Percentiles rank a stretch among this genome's conserved stretches.
Evolutionary conservation across 208 protist species (phyloP).

Genomic region (Herpetomonas tarakana): DNA sequence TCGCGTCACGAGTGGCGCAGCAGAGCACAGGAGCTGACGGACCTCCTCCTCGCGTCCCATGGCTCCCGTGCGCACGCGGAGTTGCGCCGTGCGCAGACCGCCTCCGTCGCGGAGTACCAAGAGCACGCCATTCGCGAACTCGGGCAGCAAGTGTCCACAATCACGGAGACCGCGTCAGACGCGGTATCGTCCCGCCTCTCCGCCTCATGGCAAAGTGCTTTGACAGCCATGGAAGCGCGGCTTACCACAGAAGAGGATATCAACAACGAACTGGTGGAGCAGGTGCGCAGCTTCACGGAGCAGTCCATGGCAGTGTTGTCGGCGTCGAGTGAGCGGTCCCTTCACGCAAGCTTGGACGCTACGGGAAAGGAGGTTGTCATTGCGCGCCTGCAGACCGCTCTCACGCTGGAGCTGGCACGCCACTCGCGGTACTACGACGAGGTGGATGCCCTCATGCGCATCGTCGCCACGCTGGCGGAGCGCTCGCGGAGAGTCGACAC

Average conservation of each 20-base stretch:
- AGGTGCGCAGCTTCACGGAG: slow-evolving; percentile 34
- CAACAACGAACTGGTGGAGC: slow-evolving; percentile 33
- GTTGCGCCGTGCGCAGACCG: slow-evolving; percentile 12
- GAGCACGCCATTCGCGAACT: slow-evolving; percentile 10
- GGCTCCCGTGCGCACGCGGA: slow-evolving; percentile 2
- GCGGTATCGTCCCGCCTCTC: slow-evolving; percentile 17
- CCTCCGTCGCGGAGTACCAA: not conserved
- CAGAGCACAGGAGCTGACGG: not conserved
- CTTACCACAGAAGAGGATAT: slow-evolving; percentile 35
- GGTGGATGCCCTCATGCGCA: slow-evolving; percentile 54
- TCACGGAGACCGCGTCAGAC: slow-evolving; percentile 8
- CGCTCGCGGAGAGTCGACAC: slow-evolving; percentile 37
- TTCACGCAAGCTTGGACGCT: slow-evolving; percentile 39
- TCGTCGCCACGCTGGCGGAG: slow-evolving; percentile 58
- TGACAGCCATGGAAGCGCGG: slow-evolving; percentile 20
- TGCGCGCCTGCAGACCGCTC: slow-evolving; percentile 45
- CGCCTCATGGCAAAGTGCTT: slow-evolving; percentile 3
- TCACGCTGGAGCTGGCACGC: slow-evolving; percentile 37
- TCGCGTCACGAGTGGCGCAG: slow-evolving; percentile 15
- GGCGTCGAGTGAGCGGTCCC: slow-evolving; percentile 21
- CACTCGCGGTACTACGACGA: slow-evolving; percentile 43
- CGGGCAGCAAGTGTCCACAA: slow-evolving; percentile 4
- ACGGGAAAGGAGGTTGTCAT: slow-evolving; percentile 37
- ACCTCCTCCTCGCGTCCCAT: not conserved
- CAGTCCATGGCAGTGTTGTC: slow-evolving; percentile 26